Base-by-base conservation (phyloP, 2,329 filamentous ascomycete species). In the Diplodia intermedia region DNA sequence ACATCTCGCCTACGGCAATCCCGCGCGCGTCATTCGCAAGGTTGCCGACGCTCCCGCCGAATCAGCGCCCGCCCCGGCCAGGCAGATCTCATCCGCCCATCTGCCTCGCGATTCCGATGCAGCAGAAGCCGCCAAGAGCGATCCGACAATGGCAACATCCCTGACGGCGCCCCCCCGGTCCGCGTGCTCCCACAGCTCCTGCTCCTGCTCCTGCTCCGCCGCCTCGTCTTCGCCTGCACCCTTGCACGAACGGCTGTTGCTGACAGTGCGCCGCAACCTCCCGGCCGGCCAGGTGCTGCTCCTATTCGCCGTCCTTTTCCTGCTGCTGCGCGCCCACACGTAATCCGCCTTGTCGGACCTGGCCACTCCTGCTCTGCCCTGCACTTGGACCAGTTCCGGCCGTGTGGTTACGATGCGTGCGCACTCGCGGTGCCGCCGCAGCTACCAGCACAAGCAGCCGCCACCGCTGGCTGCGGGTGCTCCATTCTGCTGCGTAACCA, bases 1-100 rank as follows among this genome's bases (percentile, higher is more conserved):
- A 9, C 65, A 66, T 57, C 53, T 66, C 65, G 65, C 65, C 18
- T 56, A 56, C 29, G 65, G 65, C 12, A 66, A 66, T 66, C 65
- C 65, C 20, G 65, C 65, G 52, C 65, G 53, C 36, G 53, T 66
- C 40, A 57, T 66, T 31, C 65, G 65, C 65, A 57, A 43, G 38
- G 12, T 57, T 33, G 40, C 23, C 60, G 47, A 50, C 43, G 29
- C 8, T 12, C 15, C 31, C 15, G 31, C 60, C 60, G 60, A 63
- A 63, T 63, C 60, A 63, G 60, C 26, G 14, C 26, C 11, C 29
- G 60, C 18, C 31, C 43, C 14, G 20, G 29, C 26, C 47, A 47
- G 33, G 26, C 60, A 63, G 60, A 63, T 63, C 60, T 63, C 60
- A 63, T 49, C 60, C n/a, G 60, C 23, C 60, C 43, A n/a, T 52